A percentile compares a stretch with the other conserved stretches of the same genome.
phyloP scores from a whole-genome alignment of 306 rosid species.

The Gillenia trifoliata region DNA sequence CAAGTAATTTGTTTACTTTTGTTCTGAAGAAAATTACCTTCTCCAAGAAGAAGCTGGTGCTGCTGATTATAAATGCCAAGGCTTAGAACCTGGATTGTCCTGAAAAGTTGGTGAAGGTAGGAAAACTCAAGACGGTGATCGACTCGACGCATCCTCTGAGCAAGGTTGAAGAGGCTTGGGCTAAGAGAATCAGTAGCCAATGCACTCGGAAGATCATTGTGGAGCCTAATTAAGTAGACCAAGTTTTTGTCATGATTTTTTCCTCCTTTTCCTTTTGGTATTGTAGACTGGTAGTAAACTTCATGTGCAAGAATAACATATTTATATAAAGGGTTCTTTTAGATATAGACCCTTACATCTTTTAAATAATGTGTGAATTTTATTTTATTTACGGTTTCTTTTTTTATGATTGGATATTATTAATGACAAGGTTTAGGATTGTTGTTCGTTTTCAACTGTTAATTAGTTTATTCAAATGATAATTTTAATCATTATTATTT shows the following conservation, averaged over 20 bases:
- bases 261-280: no score
- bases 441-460: no score
- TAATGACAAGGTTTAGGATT: no score
- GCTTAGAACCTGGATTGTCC: constrained; percentile 44
- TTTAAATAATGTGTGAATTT: no score
- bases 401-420: no score
- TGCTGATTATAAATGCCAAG: constrained; percentile 25
- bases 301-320: no score
- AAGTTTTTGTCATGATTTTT: neutral
- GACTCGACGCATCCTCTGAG: constrained; percentile 53
- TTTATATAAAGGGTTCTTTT: no score
- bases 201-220: constrained; percentile 68
- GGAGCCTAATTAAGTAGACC: constrained; percentile 16
- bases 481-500: no score
- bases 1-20: constrained; percentile 22
- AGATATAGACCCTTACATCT: no score
- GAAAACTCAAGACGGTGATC: constrained; percentile 51
- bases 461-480: no score
- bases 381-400: no score
- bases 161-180: constrained; percentile 80
- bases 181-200: constrained; percentile 55
- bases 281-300: no score
- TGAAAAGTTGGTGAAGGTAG: constrained; percentile 45
- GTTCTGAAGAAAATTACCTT: constrained; percentile 57
- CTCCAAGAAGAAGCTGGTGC: constrained; percentile 54